phyloP scores from a whole-genome alignment of 2,329 filamentous ascomycete species.

The Curvularia sp. region DNA sequence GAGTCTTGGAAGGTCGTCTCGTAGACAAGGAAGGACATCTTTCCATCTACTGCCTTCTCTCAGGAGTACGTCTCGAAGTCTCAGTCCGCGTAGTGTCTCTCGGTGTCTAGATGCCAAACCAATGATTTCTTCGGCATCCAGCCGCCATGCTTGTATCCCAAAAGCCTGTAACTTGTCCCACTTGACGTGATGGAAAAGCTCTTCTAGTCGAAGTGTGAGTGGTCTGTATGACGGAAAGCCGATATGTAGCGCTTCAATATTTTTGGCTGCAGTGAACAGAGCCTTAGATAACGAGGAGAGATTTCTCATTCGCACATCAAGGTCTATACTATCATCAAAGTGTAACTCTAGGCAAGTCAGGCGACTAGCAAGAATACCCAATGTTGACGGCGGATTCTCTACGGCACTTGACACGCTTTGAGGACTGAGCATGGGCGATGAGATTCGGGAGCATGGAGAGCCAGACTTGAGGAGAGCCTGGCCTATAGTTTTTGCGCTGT shows the following conservation, averaged over 20 bases:
- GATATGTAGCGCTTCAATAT: slow-evolving; percentile 69
- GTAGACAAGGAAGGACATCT: slow-evolving; percentile 64
- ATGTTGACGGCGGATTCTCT: slow-evolving; percentile 55
- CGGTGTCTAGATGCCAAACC: slow-evolving; percentile 63
- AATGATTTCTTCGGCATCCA: slow-evolving; percentile 68
- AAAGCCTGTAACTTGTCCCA: slow-evolving; percentile 69
- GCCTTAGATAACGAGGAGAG: slow-evolving; percentile 65
- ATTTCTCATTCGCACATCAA: slow-evolving; percentile 64
- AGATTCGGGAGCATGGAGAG: slow-evolving; percentile 66
- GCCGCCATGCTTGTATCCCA: slow-evolving; percentile 70
- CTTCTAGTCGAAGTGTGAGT: slow-evolving; percentile 64
- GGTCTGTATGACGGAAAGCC: slow-evolving; percentile 67
- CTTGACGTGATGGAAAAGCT: slow-evolving; percentile 67
- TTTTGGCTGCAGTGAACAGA: slow-evolving; percentile 65
- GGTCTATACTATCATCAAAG: slow-evolving; percentile 65
- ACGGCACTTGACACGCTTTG: slow-evolving; percentile 63
- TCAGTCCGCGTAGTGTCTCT: slow-evolving; percentile 64
- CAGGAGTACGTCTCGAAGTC: slow-evolving; percentile 67
- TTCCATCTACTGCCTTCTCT: slow-evolving; percentile 67
- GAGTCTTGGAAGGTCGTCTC: slow-evolving; percentile 63
- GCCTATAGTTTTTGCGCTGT: slow-evolving; percentile 66
- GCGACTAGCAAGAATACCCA: slow-evolving; percentile 62
- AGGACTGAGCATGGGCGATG: slow-evolving; percentile 68
- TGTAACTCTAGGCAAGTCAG: slow-evolving; percentile 69
- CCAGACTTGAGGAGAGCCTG: slow-evolving; percentile 63